These are phyloP conservation scores for Parasitella parasitica DNA, from an alignment of 371 early-diverging fungal genomes.

Conservation along the genomic window DNA sequence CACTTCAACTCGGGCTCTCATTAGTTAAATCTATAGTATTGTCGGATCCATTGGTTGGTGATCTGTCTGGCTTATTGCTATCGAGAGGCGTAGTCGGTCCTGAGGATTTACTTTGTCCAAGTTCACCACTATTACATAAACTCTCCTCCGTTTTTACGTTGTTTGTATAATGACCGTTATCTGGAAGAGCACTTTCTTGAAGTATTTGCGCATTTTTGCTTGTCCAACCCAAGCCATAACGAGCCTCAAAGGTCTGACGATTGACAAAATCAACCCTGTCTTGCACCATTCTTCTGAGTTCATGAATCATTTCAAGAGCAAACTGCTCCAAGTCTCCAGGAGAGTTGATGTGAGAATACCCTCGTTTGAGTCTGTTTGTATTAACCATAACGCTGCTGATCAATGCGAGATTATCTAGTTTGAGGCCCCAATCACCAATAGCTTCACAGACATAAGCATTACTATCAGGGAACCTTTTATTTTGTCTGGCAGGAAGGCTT, in stretches of 20 bases:
- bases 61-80: too few relatives aligned
- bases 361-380: slow-evolving; percentile 7
- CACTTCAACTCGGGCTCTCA: too few relatives aligned
- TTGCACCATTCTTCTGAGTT: neutral
- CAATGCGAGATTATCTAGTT: neutral
- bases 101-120: too few relatives aligned
- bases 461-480: slow-evolving; percentile 2
- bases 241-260: neutral
- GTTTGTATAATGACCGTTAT: too few relatives aligned
- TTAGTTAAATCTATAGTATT: too few relatives aligned
- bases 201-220: too few relatives aligned
- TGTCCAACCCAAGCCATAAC: neutral
- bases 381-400: neutral
- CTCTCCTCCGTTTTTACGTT: too few relatives aligned
- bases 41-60: too few relatives aligned
- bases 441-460: slow-evolving; percentile 10
- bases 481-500: neutral
- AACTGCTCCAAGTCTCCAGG: slow-evolving; percentile 5
- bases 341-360: slow-evolving; percentile 3
- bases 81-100: too few relatives aligned
- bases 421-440: neutral
- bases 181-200: too few relatives aligned
- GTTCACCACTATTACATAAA: too few relatives aligned
- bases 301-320: neutral
- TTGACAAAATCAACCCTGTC: neutral